Evolutionary conservation across 208 protist species (phyloP), one percentile per base, ranked within the genome.

Genomic region (Leishmania lainsoni): DNA sequence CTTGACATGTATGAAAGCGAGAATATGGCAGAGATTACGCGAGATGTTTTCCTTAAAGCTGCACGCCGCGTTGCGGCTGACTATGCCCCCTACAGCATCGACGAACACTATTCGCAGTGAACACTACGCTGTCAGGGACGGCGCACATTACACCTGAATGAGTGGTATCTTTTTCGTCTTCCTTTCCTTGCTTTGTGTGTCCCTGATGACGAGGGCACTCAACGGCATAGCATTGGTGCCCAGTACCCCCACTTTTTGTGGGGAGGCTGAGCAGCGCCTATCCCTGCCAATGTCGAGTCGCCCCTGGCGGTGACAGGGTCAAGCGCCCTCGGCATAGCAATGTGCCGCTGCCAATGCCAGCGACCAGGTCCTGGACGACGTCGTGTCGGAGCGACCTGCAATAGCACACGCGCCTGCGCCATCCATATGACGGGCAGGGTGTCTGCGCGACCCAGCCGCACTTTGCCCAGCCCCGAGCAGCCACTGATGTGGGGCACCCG

Each of bases 31-130:
- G 88, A 91, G 61, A 71, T 83, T n/a, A 81, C 88, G 2, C 29
- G 88, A n/a, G 88, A 91, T 45, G 80, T 80, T 32, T 91, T 91
- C 56, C 69, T 89, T 0, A 84, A 86, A n/a, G 85, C 85, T 22
- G 85, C 85, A 14, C 78, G 80, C 12, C 80, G 85, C 3, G 75
- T 89, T 35, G 85, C 84, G 5, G 78, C 61, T 8, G 78, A 85
- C 45, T 71, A 56, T 14, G 5, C 39, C 20, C 48, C 79, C 9
- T 51, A 81, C 56, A 35, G 61, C 20, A 29, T 69, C 59, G 61
- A 63, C 49, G 61, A 72, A 16, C 45, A 71, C 63, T 0, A 5
- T 77, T 74, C 26, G 32, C 8, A 17, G 73, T 54, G 63, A 81
- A 14, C 9, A 70, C 3, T 54, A 63, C 75, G 17, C n/a, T 42